Conservation (phyloP, 1,284 basidiomycete species). For the Puccinia triticina region DNA sequence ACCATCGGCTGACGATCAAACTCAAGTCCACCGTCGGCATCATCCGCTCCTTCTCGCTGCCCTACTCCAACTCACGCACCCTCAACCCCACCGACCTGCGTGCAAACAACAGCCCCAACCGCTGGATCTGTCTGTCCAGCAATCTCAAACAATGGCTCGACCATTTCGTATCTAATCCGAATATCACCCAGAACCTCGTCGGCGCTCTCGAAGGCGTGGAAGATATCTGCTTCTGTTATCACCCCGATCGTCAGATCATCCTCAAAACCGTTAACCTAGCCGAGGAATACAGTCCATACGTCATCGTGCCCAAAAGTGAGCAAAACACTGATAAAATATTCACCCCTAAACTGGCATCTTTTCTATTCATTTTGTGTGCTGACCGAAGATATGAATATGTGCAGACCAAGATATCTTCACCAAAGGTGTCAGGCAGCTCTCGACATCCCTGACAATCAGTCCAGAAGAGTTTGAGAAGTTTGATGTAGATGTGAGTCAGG, state of each 20-base stretch:
- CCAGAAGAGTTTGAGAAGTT: conserved; percentile 34
- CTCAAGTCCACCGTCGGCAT: conserved; percentile 43
- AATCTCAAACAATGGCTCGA: conserved; percentile 49
- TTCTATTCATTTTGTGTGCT: background rate
- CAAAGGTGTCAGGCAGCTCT: conserved; percentile 40
- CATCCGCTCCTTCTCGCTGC: conserved; percentile 40
- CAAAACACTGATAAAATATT: background rate
- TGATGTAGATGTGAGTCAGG: background rate
- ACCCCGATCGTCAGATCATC: conserved; percentile 18
- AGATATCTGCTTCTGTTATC: conserved; percentile 49
- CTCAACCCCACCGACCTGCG: conserved; percentile 38
- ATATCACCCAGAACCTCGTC: conserved; percentile 41
- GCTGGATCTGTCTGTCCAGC: conserved; percentile 40
- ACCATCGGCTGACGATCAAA: conserved; percentile 22
- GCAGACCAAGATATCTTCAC: conserved; percentile 40
- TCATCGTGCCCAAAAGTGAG: conserved; percentile 35
- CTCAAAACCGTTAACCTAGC: conserved; percentile 43
- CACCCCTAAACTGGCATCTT: background rate
- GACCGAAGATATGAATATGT: background rate
- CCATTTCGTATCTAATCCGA: conserved; percentile 46
- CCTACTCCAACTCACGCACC: conserved; percentile 39
- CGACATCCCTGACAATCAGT: conserved; percentile 28
- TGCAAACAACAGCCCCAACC: conserved; percentile 40
- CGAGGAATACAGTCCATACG: conserved; percentile 1
- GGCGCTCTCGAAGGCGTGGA: conserved; percentile 32